Evolutionary conservation across 73 alveolate genomes (phyloP), one percentile per base, ranked within the genome.

Genomic region (Symbiodinium pilosum): DNA sequence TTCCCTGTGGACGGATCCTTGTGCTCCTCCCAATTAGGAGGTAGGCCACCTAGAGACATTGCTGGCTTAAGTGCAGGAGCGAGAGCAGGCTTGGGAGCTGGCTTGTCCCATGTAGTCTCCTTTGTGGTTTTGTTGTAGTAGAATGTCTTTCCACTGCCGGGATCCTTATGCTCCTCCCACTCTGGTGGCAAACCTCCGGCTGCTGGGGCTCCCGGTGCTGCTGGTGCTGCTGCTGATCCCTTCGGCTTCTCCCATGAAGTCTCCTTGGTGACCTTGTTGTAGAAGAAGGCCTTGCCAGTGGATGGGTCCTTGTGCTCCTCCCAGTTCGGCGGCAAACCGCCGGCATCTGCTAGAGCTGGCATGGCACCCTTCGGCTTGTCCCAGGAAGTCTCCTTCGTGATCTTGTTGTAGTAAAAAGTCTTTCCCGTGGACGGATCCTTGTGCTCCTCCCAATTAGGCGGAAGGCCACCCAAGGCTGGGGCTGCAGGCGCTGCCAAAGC

Each of bases 161-260:
- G 85, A 71, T 71, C 85, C 47, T 71, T 71, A 43, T 71, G 85
- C 43, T 71, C 85, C 43, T 71, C 85, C 85, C 85, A 71, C 44
- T 71, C 85, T 0, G 85, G 85, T 30, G 85, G 85, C 85, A 71
- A 71, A 4, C 85, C 85, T 7, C 85, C 85, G 34, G 43, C n/a
- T 11, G 43, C 85, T 7, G 85, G 85, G n/a, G 85, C 85, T 24
- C 30, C 43, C 30, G 85, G 85, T 32, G 85, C 85, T 36, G 85
- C 85, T n/a, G 85, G 85, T 6, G 85, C 41, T 6, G 43, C 40
- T 1, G 83, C 93, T 0, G 83, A 81, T 14, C 94, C 71, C 94
- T 87, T 87, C 43, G 94, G 94, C 44, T 54, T 87, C 86, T 87
- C 94, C 94, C 94, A 87, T n/a, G 86, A 38, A 9, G 94, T 87